Evolutionary conservation across 352 stramenopile genomes (phyloP).

Genomic region (Pythium phragmiticola): DNA sequence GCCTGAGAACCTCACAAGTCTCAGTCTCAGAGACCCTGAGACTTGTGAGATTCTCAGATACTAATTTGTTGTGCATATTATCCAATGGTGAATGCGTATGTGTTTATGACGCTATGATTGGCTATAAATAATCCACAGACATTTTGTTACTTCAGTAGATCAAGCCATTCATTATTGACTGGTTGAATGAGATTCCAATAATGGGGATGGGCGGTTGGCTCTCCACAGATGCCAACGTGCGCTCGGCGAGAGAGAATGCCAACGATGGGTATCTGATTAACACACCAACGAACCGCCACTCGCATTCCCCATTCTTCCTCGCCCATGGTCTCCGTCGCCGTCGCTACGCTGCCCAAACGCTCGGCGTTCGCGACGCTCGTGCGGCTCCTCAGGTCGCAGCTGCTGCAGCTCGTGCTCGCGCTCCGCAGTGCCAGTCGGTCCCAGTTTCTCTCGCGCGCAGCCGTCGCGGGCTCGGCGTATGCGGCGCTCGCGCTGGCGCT

Average conservation of each 20-base stretch:
- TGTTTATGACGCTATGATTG: too few relatives aligned
- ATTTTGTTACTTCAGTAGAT: too few relatives aligned
- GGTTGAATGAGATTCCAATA: too few relatives aligned
- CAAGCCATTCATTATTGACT: too few relatives aligned
- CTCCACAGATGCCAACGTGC: too few relatives aligned
- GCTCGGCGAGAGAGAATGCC: background rate
- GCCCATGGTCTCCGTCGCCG: background rate
- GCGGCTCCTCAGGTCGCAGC: background rate
- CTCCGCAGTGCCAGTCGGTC: background rate
- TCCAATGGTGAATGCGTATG: too few relatives aligned
- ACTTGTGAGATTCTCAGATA: too few relatives aligned
- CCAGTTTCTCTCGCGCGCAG: background rate
- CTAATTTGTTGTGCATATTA: too few relatives aligned
- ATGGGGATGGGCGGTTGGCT: too few relatives aligned
- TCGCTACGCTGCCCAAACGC: background rate
- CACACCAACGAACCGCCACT: background rate
- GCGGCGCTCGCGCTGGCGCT: too few relatives aligned
- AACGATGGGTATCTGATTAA: background rate
- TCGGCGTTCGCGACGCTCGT: background rate
- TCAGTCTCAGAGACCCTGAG: background rate
- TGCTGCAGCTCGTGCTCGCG: slow-evolving; percentile 2
- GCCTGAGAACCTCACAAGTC: background rate
- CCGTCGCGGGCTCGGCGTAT: too few relatives aligned
- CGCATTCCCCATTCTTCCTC: background rate
- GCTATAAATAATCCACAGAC: too few relatives aligned